Evolutionary conservation across 2,329 filamentous ascomycete genomes (phyloP).

Genomic region (Ophiobolus disseminans): DNA sequence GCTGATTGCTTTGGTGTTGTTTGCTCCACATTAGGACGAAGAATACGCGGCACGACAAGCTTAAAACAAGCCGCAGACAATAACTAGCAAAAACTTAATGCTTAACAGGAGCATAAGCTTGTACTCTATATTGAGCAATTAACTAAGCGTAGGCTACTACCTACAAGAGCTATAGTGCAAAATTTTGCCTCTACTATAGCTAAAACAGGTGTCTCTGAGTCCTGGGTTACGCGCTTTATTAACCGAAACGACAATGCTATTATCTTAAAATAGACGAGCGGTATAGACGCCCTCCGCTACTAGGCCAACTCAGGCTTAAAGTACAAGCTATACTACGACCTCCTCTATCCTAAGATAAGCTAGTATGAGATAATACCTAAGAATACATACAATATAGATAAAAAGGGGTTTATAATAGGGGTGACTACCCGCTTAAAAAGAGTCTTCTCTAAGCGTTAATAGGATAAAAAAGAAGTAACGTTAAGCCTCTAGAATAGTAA

Average conservation of each 20-base stretch:
- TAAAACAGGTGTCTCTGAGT: too few relatives aligned
- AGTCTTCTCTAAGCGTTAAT: conserved; percentile 10
- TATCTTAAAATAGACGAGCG: neutral
- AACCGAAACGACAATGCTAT: neutral
- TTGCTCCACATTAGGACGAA: too few relatives aligned
- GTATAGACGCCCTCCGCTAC: neutral
- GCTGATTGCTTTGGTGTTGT: too few relatives aligned
- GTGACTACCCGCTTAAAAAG: conserved; percentile 7
- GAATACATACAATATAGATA: neutral
- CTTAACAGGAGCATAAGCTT: too few relatives aligned
- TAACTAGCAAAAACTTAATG: too few relatives aligned
- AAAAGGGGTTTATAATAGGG: neutral
- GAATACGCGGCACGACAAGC: too few relatives aligned
- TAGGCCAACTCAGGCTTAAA: neutral
- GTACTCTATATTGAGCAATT: too few relatives aligned
- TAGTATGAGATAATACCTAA: neutral
- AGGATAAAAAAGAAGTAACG: conserved; percentile 1
- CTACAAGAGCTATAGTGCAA: too few relatives aligned
- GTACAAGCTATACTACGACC: neutral
- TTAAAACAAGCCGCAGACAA: too few relatives aligned
- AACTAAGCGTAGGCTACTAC: too few relatives aligned
- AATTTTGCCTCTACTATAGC: too few relatives aligned
- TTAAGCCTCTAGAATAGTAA: conserved; percentile 10
- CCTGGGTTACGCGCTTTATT: too few relatives aligned
- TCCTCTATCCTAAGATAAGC: neutral